Percentiles rank a stretch among this genome's conserved stretches.
These are phyloP conservation scores for Sesbania bispinosa DNA, from an alignment of 306 rosid species.

Conservation along the genomic window DNA sequence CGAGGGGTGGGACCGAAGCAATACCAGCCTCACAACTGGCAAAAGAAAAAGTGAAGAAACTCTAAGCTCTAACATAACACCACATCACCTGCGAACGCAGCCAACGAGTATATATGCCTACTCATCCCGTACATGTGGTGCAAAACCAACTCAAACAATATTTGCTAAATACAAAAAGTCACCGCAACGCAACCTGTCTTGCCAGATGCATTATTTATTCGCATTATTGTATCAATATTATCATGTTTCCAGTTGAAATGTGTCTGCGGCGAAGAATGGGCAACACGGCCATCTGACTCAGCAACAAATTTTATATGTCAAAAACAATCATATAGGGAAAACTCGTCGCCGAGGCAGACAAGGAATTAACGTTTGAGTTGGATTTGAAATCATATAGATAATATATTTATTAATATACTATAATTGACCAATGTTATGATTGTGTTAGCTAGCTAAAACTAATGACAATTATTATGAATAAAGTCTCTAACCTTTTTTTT, in stretches of 20 bases:
- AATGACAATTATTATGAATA: not conserved
- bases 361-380: too few species aligned
- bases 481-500: not conserved
- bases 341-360: not conserved
- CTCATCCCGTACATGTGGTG: constrained; percentile 6
- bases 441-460: not conserved
- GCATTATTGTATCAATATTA: not conserved
- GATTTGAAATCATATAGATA: not conserved
- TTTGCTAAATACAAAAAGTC: not conserved
- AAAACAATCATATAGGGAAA: not conserved
- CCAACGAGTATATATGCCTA: constrained; percentile 4
- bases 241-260: not conserved
- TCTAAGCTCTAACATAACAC: too few species aligned
- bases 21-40: not conserved
- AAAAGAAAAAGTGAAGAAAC: not conserved
- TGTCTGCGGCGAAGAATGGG: not conserved
- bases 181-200: constrained; percentile 16
- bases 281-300: constrained; percentile 1
- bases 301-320: not conserved
- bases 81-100: not conserved
- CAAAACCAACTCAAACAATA: not conserved
- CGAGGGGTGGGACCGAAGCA: not conserved
- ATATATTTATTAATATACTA: not conserved
- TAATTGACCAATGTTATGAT: not conserved
- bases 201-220: constrained; percentile 17